Evolutionary conservation across 2,329 filamentous ascomycete genomes (phyloP), one percentile per base, ranked within the genome.

Genomic region (Westerdykella ornata): DNA sequence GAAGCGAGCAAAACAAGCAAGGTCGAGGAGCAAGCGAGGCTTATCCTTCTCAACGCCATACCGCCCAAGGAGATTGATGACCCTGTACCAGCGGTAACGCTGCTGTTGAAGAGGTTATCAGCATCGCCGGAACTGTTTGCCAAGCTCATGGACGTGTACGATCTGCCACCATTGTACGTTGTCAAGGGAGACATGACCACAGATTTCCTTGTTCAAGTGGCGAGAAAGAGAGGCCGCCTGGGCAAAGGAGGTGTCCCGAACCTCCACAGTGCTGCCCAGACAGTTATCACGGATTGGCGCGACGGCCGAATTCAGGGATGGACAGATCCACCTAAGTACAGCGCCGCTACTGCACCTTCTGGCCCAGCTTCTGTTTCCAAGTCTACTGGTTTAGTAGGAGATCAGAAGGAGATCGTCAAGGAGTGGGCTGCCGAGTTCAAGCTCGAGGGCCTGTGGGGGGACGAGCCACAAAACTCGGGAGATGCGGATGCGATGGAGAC

Each of bases 401-500:
- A 94, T 46, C 73, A 75, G 65, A 88, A 94, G 72, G 72, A 88
- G 68, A 87, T 97, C 63, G 88, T 97, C 41, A 85, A 84, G 9
- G 83, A 94, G 64, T 94, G 90, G 88, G 86, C 89, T 6, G 81
- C 86, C 56, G 90, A 97, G 68, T 97, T 98, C 69, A 89, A 90
- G 72, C 75, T 98, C 7, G 92, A 96, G 47, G 92, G 88, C 2
- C 70, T 98, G 12, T 97, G 86, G 85, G 88, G 86, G 9, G 82
- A 88, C 60, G 80, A 72, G 29, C 65, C 64, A 30, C 49, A 17
- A 49, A 42, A 28, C 48, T 62, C 57, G 38, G 66, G 65, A 30
- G 59, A 50, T 35, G 65, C 44, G 31, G 62, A 64, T 42, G 55
- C 57, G 26, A 67, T 66, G 63, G 64, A 67, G 45, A 45, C 47